Evolutionary conservation across 345 rosid genomes (phyloP).

Genomic region (Linum lewisii): DNA sequence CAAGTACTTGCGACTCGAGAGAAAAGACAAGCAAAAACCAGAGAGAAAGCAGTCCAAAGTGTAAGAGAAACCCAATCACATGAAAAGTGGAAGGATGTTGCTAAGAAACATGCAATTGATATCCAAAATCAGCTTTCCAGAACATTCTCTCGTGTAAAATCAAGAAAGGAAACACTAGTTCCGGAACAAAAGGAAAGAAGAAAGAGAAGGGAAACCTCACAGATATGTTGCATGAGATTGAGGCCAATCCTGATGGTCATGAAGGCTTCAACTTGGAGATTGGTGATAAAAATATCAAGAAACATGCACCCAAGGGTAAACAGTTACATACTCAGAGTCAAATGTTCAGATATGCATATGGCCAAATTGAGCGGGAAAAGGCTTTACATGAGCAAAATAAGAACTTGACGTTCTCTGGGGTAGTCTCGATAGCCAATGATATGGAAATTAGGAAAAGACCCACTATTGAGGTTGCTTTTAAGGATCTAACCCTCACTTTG

Average conservation of each 20-base stretch:
- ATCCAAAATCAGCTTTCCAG: constrained; percentile 66
- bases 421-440: constrained; percentile 73
- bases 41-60: constrained; percentile 85
- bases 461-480: constrained; percentile 68
- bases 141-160: constrained; percentile 66
- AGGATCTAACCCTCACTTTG: constrained; percentile 71
- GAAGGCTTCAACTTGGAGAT: constrained; percentile 72
- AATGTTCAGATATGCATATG: constrained; percentile 89
- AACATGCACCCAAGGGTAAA: constrained; percentile 70
- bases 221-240: constrained; percentile 71
- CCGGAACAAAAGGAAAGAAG: constrained; percentile 46
- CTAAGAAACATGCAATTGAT: constrained; percentile 64
- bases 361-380: constrained; percentile 88
- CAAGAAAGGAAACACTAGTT: constrained; percentile 36
- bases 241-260: constrained; percentile 52
- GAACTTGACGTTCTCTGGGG: constrained; percentile 86
- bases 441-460: constrained; percentile 61
- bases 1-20: constrained; percentile 91
- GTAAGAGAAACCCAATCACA: constrained; percentile 68
- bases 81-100: constrained; percentile 88
- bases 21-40: constrained; percentile 69
- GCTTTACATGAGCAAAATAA: constrained; percentile 78
- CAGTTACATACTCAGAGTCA: constrained; percentile 85
- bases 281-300: constrained; percentile 63
- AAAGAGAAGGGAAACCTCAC: constrained; percentile 62